Base-by-base conservation (phyloP, 352 stramenopile genomes). In the Pythium diclinum region DNA sequence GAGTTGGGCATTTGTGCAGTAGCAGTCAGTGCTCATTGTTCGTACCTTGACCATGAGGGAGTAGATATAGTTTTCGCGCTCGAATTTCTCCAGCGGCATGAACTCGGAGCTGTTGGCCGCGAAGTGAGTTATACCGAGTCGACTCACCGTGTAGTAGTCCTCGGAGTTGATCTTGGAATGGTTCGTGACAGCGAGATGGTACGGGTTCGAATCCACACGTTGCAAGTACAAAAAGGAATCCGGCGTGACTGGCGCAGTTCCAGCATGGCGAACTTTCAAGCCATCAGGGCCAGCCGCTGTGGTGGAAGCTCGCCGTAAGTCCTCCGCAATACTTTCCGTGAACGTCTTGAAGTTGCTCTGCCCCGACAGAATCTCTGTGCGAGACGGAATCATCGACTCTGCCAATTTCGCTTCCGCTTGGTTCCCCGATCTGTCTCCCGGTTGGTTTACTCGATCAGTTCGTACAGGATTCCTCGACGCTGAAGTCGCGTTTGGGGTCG, bases 1-100 rank as follows among this genome's bases (percentile, higher is more conserved):
- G 3, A 69, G 30, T 23, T n/a, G n/a, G 8, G 34, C 17, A 23
- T 6, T 54, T 42, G 14, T 23, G 34, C 32, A 57, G 19, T 14
- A 38, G 14, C 2, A 13, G 6, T 30, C 32, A 56, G 9, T 14
- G 16, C 17, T 6, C 10, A 1, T 25, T 32, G 9, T 23, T 61
- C 75, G 10, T 73, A 90, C 82, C 80, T 87, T 81, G 44, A 89
- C 61, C 6, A 93, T 73, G 38, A 91, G 73, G 9, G 82, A 87
- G 63, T 96, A 98, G 59, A 97, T 75, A 42, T 88, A 88, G 66
- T 95, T 96, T 63, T 98, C 94, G 21, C 88, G 79, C 58, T 98
- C 94, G 71, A 96, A 98, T 52, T 78, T 83, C 51, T 93, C 77
- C 46, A 98, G 75, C 19, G 83, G 59, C 13, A 92, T 84, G 63